A percentile compares a stretch with the other conserved stretches of the same genome.
phyloP scores from a whole-genome alignment of 2,329 filamentous ascomycete genomes.

The Amauroascus verrucosus region DNA sequence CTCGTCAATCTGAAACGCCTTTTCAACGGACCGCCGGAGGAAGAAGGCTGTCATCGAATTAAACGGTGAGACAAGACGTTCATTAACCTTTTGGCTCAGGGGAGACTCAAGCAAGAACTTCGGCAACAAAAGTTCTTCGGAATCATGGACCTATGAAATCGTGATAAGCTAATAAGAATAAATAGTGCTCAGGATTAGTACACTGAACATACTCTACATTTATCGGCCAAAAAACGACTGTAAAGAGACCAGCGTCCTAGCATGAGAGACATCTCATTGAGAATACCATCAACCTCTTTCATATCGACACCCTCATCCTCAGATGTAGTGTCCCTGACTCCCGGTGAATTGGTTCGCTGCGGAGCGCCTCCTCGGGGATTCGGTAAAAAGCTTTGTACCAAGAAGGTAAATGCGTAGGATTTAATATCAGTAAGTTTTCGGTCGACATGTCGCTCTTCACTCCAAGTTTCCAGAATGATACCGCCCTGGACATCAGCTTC shows the following conservation, averaged over 20 bases:
- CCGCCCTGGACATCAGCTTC: constrained; percentile 95
- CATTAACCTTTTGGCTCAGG: constrained; percentile 65
- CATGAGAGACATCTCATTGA: constrained; percentile 87
- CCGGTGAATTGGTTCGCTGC: constrained; percentile 66
- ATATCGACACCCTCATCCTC: constrained; percentile 93
- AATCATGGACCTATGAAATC: constrained; percentile 6
- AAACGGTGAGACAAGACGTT: constrained; percentile 68
- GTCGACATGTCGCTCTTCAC: constrained; percentile 74
- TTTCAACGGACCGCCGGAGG: constrained; percentile 90
- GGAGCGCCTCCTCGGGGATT: constrained; percentile 55
- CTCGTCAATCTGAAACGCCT: constrained; percentile 94
- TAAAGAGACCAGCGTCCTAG: constrained; percentile 88
- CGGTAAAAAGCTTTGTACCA: constrained; percentile 86
- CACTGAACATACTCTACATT: constrained; percentile 58
- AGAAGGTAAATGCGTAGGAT: constrained; percentile 93
- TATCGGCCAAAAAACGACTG: constrained; percentile 74
- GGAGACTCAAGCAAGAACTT: constrained; percentile 68
- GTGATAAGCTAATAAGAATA: background rate
- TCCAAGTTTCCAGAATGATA: constrained; percentile 91
- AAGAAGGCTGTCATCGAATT: constrained; percentile 93
- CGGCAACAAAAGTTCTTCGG: constrained; percentile 51
- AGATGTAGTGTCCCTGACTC: constrained; percentile 44
- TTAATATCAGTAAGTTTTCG: constrained; percentile 88
- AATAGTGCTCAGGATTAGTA: constrained; percentile 23
- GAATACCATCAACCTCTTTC: constrained; percentile 82